phyloP scores from a whole-genome alignment of 2,329 filamentous ascomycete genomes.

The Arthroderma uncinatum region DNA sequence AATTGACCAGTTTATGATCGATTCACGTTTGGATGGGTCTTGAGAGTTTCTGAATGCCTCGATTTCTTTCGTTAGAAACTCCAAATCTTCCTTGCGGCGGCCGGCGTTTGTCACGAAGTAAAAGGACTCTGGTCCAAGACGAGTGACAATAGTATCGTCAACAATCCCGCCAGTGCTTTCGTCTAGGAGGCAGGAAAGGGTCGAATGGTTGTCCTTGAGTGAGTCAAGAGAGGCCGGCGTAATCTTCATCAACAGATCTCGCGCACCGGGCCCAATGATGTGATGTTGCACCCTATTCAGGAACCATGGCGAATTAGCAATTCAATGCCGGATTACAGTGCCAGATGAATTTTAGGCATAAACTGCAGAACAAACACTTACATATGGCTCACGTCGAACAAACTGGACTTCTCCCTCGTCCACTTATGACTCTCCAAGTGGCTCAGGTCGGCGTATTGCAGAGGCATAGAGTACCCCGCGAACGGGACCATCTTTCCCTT shows the following conservation, averaged over 20 bases:
- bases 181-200: constrained; percentile 73
- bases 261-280: constrained; percentile 68
- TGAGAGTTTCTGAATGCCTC: constrained; percentile 46
- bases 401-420: constrained; percentile 73
- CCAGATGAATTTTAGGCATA: no score
- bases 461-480: constrained; percentile 82
- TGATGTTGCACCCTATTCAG: constrained; percentile 59
- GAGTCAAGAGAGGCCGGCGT: constrained; percentile 63
- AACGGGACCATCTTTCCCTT: constrained; percentile 96
- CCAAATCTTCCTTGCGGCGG: constrained; percentile 77
- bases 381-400: constrained; percentile 98
- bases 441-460: constrained; percentile 69
- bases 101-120: constrained; percentile 95
- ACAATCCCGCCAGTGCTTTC: constrained; percentile 77
- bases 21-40: constrained; percentile 33
- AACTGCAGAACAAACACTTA: constrained; percentile 34
- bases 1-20: constrained; percentile 56
- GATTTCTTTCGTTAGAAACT: constrained; percentile 63
- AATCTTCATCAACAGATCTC: constrained; percentile 69
- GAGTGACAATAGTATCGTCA: constrained; percentile 85
- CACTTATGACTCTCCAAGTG: constrained; percentile 80
- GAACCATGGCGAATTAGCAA: not conserved
- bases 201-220: constrained; percentile 58
- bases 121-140: constrained; percentile 61
- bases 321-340: not conserved